Percentiles rank a stretch among this genome's conserved stretches.
phyloP scores from a whole-genome alignment of 2,329 filamentous ascomycete genomes.

The Xylaria sp. region DNA sequence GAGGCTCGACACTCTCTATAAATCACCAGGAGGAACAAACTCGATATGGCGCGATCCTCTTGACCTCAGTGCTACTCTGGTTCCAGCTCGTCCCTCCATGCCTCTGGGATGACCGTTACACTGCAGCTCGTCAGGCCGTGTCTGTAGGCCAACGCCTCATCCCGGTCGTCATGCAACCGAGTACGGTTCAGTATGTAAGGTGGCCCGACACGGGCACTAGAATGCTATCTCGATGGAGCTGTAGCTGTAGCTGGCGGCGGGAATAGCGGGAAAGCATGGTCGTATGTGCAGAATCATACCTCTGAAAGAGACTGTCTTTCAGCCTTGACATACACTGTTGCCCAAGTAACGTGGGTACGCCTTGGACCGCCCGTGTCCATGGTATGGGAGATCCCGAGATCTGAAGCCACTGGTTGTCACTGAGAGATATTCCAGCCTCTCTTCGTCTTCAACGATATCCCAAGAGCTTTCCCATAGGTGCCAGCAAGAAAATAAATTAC shows the following conservation, averaged over 20 bases:
- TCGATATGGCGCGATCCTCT: neutral
- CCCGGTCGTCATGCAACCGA: slow-evolving; percentile 8
- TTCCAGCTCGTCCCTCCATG: neutral
- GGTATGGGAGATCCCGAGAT: slow-evolving; percentile 5
- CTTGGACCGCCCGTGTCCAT: neutral
- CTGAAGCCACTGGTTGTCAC: slow-evolving; percentile 1
- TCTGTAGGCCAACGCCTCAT: slow-evolving; percentile 5
- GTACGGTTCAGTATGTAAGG: slow-evolving; percentile 2
- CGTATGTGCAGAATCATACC: neutral
- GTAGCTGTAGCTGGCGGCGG: neutral
- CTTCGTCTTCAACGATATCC: neutral
- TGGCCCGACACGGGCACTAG: slow-evolving; percentile 2
- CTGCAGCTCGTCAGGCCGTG: slow-evolving; percentile 5
- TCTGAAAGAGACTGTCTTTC: slow-evolving; percentile 1
- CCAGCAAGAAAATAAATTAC: neutral
- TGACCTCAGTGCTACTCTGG: neutral
- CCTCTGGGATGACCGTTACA: slow-evolving; percentile 5
- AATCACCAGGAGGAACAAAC: neutral
- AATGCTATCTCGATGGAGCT: neutral
- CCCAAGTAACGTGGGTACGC: slow-evolving; percentile 11
- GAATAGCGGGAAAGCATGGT: slow-evolving; percentile 10
- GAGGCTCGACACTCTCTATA: neutral
- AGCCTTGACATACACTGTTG: slow-evolving; percentile 7
- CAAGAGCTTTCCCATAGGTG: neutral
- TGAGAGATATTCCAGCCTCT: slow-evolving; percentile 8